phyloP scores from a whole-genome alignment of 1,284 basidiomycete species.

The Pterulicium gracile region DNA sequence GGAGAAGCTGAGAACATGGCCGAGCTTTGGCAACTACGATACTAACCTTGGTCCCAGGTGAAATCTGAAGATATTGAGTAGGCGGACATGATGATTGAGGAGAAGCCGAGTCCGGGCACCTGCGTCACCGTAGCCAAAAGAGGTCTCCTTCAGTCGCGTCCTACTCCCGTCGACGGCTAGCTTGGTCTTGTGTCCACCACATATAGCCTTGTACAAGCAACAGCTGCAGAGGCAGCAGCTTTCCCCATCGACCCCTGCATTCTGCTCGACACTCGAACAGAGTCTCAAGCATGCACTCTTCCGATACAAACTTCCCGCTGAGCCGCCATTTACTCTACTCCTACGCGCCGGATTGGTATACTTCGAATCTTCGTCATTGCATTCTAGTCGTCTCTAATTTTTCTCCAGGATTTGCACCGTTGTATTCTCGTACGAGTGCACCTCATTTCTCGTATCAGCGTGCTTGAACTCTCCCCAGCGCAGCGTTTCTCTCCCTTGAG shows the following conservation, averaged over 20 bases:
- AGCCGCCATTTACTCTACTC: slow-evolving; percentile 20
- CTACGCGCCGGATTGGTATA: slow-evolving; percentile 68
- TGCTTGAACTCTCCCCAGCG: slow-evolving; percentile 27
- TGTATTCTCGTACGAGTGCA: slow-evolving; percentile 49
- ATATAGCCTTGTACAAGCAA: too few species aligned
- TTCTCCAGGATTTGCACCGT: slow-evolving; percentile 54
- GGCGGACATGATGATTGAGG: background rate
- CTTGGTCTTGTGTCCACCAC: too few species aligned
- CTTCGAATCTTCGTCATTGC: slow-evolving; percentile 4
- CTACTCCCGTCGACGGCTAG: too few species aligned
- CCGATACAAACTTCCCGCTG: background rate
- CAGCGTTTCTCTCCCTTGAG: slow-evolving; percentile 59
- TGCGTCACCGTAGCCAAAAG: too few species aligned
- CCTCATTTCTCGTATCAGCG: slow-evolving; percentile 3
- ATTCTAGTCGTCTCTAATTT: slow-evolving; percentile 1
- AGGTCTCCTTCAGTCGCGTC: too few species aligned
- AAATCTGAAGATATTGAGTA: background rate
- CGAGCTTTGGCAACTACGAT: slow-evolving; percentile 1
- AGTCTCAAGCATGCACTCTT: too few species aligned
- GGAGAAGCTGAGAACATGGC: background rate
- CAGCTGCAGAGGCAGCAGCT: too few species aligned
- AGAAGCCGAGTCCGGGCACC: too few species aligned
- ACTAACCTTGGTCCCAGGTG: background rate
- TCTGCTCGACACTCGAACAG: too few species aligned
- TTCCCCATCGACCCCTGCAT: too few species aligned